Base-by-base conservation (phyloP, 176 grass and related monocot species). In the Elaeis guineensis region DNA sequence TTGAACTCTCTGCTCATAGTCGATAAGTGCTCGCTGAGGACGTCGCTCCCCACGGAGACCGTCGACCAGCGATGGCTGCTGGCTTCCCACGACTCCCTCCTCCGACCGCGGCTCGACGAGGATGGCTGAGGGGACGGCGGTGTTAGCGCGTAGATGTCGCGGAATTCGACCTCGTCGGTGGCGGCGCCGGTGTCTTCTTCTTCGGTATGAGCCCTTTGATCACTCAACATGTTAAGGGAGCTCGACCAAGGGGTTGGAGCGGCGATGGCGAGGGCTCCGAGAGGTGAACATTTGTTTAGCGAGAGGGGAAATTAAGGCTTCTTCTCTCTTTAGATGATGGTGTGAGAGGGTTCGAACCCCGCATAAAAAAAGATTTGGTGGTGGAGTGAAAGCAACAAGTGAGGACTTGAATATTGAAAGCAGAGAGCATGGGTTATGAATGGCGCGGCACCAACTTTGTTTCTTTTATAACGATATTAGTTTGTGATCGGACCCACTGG, bases 1-100 rank as follows among this genome's bases (percentile, higher is more conserved):
- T 60, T 79, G 79, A 82, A 82, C 82, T 90, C 87, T 23, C 72
- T 78, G 72, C 72, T 82, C 82, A 90, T 86, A 65, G 64, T 74
- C 63, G 57, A 57, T 58, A 85, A 79, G 26, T 78, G 74, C 57
- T 90, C 82, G 25, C 69, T 70, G 30, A 62, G 59, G 5, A 51
- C 69, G 56, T 60, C 30, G 57, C 57, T 72, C 57, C 70, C 21
- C 8, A 63, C 25, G 6, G 70, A 72, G 50, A 63, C 59, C 50
- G 63, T 22, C 17, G 63, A 53, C 17, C 80, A 89, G 3, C 60
- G 76, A 49, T 74, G 80, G 75, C 62, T 79, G 75, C 62, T 73
- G 18, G 78, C 62, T 51, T 77, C 86, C 87, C 78, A 79, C 28
- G 75, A 78, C 5, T 78, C 63, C 58, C 79, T 74, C 49, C 82